Evolutionary conservation across 2,329 filamentous ascomycete genomes (phyloP).

Genomic region (Leptographium radiaticola): DNA sequence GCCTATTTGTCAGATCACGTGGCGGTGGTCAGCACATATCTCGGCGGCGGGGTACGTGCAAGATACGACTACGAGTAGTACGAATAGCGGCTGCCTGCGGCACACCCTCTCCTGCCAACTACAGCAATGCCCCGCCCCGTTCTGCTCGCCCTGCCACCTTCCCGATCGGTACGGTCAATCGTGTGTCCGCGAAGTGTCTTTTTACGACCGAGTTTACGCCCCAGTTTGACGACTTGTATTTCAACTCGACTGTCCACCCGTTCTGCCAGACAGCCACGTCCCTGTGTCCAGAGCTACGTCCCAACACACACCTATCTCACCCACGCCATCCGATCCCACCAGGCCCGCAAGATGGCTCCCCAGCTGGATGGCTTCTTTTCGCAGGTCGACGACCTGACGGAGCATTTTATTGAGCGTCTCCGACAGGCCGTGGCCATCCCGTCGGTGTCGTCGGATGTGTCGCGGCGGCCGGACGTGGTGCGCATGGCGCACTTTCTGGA

Average conservation of each 20-base stretch:
- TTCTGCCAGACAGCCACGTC: background rate
- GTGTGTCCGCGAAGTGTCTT: background rate
- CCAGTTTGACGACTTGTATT: background rate
- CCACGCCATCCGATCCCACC: constrained; percentile 39
- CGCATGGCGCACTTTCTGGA: constrained; percentile 92
- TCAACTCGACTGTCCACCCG: background rate
- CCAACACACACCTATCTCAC: constrained; percentile 32
- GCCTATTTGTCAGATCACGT: no score
- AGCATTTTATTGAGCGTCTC: constrained; percentile 78
- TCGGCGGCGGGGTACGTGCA: no score
- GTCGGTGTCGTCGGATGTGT: constrained; percentile 85
- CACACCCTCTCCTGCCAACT: background rate
- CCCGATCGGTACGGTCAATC: constrained; percentile 7
- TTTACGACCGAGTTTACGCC: background rate
- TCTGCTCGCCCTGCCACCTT: constrained; percentile 8
- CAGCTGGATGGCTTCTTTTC: constrained; percentile 87
- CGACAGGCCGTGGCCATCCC: constrained; percentile 90
- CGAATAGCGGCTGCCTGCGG: background rate
- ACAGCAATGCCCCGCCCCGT: constrained; percentile 10
- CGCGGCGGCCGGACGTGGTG: constrained; percentile 80
- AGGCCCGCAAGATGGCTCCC: constrained; percentile 70
- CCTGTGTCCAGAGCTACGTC: constrained; percentile 4
- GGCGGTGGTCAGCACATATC: no score
- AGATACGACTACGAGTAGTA: background rate
- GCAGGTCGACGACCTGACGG: constrained; percentile 70